A percentile compares a stretch with the other conserved stretches of the same genome.
Evolutionary conservation across 305 asterid genomes (phyloP).

Genomic region (Stenogyne calaminthoides): DNA sequence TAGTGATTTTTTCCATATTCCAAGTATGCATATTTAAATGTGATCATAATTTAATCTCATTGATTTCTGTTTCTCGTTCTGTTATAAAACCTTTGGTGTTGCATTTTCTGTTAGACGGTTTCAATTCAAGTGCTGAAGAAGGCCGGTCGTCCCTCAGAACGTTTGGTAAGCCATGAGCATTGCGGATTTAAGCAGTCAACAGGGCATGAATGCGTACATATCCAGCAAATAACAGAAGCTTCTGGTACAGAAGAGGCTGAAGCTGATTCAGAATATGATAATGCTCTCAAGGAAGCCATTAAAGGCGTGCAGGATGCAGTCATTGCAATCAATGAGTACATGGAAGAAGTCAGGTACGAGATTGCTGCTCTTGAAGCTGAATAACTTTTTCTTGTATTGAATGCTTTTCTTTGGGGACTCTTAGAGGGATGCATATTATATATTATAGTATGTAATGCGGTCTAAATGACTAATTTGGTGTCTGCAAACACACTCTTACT

Average conservation of each 20-base stretch:
- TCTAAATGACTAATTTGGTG: background rate
- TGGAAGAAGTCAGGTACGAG: constrained; percentile 96
- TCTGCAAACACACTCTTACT: background rate
- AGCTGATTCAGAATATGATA: constrained; percentile 84
- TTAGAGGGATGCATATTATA: too few species aligned
- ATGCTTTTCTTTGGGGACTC: too few species aligned
- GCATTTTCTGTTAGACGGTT: constrained; percentile 62
- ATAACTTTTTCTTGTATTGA: constrained; percentile 23
- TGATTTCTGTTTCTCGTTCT: background rate
- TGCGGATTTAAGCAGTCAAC: constrained; percentile 65
- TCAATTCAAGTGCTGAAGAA: constrained; percentile 87
- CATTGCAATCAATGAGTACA: constrained; percentile 66
- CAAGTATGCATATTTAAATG: background rate
- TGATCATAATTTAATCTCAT: background rate
- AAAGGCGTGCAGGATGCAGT: constrained; percentile 83
- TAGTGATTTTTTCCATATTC: background rate
- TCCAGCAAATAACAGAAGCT: constrained; percentile 89
- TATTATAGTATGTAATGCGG: too few species aligned
- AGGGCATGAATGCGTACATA: constrained; percentile 87
- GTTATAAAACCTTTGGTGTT: constrained; percentile 3
- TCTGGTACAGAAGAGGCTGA: constrained; percentile 98
- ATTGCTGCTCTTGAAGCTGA: constrained; percentile 73
- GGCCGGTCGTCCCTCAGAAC: constrained; percentile 95
- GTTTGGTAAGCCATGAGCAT: constrained; percentile 82
- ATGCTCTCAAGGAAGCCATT: constrained; percentile 83